Base-by-base conservation (phyloP, 1,139 yeast species). In the Nadsonia commutata region DNA sequence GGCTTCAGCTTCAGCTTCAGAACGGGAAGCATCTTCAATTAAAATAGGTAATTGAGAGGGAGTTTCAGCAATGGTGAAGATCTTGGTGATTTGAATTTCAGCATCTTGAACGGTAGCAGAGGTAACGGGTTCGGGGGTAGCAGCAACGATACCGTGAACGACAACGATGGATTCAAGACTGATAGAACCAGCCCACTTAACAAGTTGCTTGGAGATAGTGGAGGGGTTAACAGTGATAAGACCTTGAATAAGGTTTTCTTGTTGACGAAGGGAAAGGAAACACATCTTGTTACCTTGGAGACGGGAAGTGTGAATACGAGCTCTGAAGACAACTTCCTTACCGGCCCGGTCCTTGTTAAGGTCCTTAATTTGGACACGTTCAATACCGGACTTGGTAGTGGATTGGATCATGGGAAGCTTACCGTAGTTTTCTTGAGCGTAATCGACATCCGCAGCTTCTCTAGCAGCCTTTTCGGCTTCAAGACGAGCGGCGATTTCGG, bases 281-380 rank as follows among this genome's bases (percentile, higher is more conserved):
- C 85, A 76, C 82, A 90, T 79, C 53, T 94, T 86, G 56, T 94
- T 94, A 64, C 95, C 94, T 65, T 90, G 96, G 59, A 85, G 83
- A 70, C 98, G 83, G 17, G 93, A 75, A 52, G 78, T 85, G 65
- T 90, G 97, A 39, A 86, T 75, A 67, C 99, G 78, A 41, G 98
- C 97, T 66, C 98, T 78, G 68, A 93, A 77, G 22, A 81, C 70
- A 47, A 90, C 83, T 51, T 76, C 76, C 57, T 78, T 73, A 46
- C 93, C 95, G 52, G 80, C 94, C 61, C 80, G 75, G 27, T 76
- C 65, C 47, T 65, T 68, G 48, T 59, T 56, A 56, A 90, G 68
- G 41, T 70, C 67, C 44, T 63, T 59, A 56, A 90, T 68, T 53
- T 73, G 62, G 49, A 71, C 63, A 64, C 96, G 77, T 54, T 66